A percentile compares a stretch with the other conserved stretches of the same genome.
Conservation (phyloP, 2,329 filamentous ascomycete species). For the Colletotrichum lini region DNA sequence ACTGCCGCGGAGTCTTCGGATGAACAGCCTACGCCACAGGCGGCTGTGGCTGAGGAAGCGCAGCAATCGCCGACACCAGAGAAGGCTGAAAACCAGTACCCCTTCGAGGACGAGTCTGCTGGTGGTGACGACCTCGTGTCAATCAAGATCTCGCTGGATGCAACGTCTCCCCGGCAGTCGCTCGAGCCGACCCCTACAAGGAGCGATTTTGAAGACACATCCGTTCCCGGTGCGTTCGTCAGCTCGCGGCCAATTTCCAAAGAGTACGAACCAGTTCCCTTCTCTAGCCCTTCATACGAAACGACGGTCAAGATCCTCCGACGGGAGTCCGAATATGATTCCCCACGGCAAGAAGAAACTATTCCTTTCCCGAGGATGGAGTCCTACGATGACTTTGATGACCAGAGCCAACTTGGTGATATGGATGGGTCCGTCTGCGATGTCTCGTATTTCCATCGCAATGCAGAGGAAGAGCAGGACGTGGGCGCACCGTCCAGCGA, state of each 20-base stretch:
- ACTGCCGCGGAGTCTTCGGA: not conserved
- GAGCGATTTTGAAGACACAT: conserved; percentile 46
- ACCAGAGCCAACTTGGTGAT: conserved; percentile 54
- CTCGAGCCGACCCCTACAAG: conserved; percentile 48
- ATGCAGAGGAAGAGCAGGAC: conserved; percentile 53
- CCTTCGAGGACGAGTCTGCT: conserved; percentile 62
- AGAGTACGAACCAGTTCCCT: conserved; percentile 59
- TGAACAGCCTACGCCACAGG: not conserved
- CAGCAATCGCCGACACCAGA: conserved; percentile 17
- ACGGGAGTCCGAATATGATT: conserved; percentile 57
- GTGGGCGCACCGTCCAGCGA: conserved; percentile 55
- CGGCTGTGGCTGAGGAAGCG: not conserved
- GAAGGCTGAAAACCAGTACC: conserved; percentile 63
- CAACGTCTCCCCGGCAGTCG: conserved; percentile 46
- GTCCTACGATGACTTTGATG: conserved; percentile 56
- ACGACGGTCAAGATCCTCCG: conserved; percentile 67
- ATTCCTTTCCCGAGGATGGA: conserved; percentile 55
- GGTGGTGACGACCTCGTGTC: conserved; percentile 55
- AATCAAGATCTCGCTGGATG: conserved; percentile 58
- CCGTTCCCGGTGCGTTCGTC: conserved; percentile 51
- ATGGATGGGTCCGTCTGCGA: conserved; percentile 44
- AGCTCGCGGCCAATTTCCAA: conserved; percentile 43
- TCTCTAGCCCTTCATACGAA: conserved; percentile 55
- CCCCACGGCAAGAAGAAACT: conserved; percentile 44
- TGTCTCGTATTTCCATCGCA: conserved; percentile 50